Evolutionary conservation across 495 filamentous ascomycete species (phyloP).

Genomic region (Podospora pseudoanserina): DNA sequence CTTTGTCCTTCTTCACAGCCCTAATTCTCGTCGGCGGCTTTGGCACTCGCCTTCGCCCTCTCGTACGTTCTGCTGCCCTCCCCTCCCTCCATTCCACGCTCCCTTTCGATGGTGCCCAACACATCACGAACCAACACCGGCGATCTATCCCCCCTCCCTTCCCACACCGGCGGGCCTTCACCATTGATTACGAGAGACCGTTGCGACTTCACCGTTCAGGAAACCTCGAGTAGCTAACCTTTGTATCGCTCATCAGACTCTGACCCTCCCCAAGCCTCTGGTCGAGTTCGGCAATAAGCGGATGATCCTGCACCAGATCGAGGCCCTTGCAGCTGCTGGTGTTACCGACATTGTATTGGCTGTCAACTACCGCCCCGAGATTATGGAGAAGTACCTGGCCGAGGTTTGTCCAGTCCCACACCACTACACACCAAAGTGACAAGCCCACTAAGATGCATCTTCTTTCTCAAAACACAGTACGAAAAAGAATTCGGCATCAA

Average conservation of each 20-base stretch:
- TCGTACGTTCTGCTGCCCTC: conserved; percentile 60
- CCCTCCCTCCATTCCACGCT: background rate
- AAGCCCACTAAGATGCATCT: conserved; percentile 8
- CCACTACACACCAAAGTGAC: conserved; percentile 12
- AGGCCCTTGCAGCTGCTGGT: conserved; percentile 88
- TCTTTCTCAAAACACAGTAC: conserved; percentile 55
- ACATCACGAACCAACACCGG: conserved; percentile 12
- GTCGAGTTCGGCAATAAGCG: conserved; percentile 98
- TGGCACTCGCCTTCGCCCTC: conserved; percentile 93
- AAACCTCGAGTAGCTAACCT: conserved; percentile 25
- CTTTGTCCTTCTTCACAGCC: conserved; percentile 52
- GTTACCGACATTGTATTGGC: conserved; percentile 97
- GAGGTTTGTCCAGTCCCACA: conserved; percentile 37
- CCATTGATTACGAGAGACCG: background rate
- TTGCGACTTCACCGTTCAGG: background rate
- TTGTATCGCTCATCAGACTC: conserved; percentile 56
- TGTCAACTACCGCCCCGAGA: conserved; percentile 97
- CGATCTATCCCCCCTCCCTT: background rate
- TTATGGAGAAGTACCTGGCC: conserved; percentile 69
- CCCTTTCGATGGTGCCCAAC: conserved; percentile 13
- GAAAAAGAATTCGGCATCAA: conserved; percentile 85
- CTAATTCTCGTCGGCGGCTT: conserved; percentile 99
- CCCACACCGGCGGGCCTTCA: background rate
- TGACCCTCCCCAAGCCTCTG: conserved; percentile 94
- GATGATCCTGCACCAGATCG: conserved; percentile 98